Conservation (phyloP, 306 rosid species). For the Cicer cuneatum region DNA sequence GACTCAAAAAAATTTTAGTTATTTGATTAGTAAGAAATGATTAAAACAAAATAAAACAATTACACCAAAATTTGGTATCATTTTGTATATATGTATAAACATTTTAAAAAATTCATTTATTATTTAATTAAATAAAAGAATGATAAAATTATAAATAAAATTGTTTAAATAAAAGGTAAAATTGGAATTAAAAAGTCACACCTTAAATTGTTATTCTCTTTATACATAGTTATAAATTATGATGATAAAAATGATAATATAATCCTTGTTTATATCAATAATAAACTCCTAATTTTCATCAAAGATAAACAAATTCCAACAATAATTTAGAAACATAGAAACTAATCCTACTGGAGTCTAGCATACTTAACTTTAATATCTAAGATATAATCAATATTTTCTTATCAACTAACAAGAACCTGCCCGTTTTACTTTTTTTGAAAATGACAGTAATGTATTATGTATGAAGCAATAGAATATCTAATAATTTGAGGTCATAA, state of each 20-base stretch:
- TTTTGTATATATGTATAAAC: too few species aligned
- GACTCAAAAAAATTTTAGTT: too few species aligned
- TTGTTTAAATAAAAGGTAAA: too few species aligned
- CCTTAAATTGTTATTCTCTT: too few species aligned
- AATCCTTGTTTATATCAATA: background rate
- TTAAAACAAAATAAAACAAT: too few species aligned
- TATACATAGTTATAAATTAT: background rate
- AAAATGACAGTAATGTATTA: background rate
- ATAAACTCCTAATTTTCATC: background rate
- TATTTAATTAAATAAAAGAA: too few species aligned
- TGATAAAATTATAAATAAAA: too few species aligned
- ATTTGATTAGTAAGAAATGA: too few species aligned
- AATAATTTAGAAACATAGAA: background rate
- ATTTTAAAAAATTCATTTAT: too few species aligned
- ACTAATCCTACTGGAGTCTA: background rate
- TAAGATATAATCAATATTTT: background rate
- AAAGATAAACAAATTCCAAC: background rate
- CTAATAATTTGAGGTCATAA: background rate
- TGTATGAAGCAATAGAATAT: background rate
- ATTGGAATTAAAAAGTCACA: too few species aligned
- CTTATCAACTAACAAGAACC: background rate
- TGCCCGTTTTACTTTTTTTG: background rate
- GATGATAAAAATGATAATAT: background rate
- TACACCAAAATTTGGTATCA: too few species aligned
- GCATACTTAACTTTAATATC: background rate